Base-by-base conservation (phyloP, 2,329 filamentous ascomycete genomes). In the Aspergillaceae sp. region DNA sequence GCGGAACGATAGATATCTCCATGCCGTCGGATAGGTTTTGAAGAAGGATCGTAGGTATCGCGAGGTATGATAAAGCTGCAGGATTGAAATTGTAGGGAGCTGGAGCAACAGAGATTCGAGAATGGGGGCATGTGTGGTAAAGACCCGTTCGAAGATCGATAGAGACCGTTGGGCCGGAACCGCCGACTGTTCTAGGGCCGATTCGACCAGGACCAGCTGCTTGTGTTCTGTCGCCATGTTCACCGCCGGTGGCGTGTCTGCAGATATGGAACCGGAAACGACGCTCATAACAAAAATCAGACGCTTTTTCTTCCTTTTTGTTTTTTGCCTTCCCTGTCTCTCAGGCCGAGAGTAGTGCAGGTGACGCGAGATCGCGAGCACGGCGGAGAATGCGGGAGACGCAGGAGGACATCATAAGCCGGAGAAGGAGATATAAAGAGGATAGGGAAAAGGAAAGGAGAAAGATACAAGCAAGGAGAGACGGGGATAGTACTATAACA, bases 1-100 rank as follows among this genome's bases (percentile, higher is more conserved):
- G 35, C 78, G 74, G 61, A 80, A 82, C 8, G 78, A 80, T 29
- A 80, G 69, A 48, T 76, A 74, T 58, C 73, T 75, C 77, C 78
- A 82, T 66, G 78, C 77, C 42, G 77, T 74, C 34, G 78, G 78
- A 58, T 79, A 80, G n/a, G 60, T 63, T 48, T 69, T 66, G 43
- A 81, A 68, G 56, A 80, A 78, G 44, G 63, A 64, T 54, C 75
- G 73, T 46, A 81, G 72, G 59, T 76, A 73, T 43, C 62, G 63
- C 10, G 76, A 80, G 33, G 77, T 77, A 56, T 81, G 78, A 57
- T 78, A 79, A 47, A 81, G 73, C 44, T 75, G 69, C 61, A 82
- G 70, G 49, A 80, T 72, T 45, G 76, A 67, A 51, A 72, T 62
- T 37, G 78, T 81, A 43, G 78, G 74, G 36, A 77, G 67, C 53